A percentile compares a stretch with the other conserved stretches of the same genome.
These are phyloP conservation scores for Endoconidiophora laricicola DNA, from an alignment of 2,329 filamentous ascomycete species.

Conservation along the genomic window DNA sequence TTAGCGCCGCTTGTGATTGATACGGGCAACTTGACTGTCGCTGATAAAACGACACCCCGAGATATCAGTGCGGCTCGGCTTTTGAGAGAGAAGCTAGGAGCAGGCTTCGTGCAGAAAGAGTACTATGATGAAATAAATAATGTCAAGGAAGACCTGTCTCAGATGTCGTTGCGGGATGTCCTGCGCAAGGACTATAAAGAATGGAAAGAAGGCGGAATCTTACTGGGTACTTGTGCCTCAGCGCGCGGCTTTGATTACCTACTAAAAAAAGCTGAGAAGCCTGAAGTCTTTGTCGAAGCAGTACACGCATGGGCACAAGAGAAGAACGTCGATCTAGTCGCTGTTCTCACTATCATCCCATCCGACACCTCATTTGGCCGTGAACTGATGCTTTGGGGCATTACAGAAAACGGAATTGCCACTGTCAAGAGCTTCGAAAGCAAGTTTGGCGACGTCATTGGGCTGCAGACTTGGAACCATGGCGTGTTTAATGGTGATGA, in stretches of 20 bases:
- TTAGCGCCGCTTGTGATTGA: constrained; percentile 60
- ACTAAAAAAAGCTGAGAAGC: constrained; percentile 32
- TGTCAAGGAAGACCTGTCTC: constrained; percentile 52
- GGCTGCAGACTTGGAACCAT: constrained; percentile 36
- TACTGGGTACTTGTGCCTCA: constrained; percentile 48
- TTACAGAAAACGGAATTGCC: constrained; percentile 30
- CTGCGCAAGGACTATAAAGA: constrained; percentile 74
- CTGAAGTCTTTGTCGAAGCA: constrained; percentile 28
- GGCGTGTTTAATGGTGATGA: constrained; percentile 28
- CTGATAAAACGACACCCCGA: constrained; percentile 46
- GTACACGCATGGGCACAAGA: constrained; percentile 38
- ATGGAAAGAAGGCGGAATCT: constrained; percentile 42
- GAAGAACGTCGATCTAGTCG: constrained; percentile 31
- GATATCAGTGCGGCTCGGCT: constrained; percentile 43
- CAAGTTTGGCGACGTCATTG: constrained; percentile 30
- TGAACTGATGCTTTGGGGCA: constrained; percentile 51
- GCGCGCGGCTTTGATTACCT: constrained; percentile 48
- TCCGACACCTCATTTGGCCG: constrained; percentile 40
- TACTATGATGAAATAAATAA: constrained; percentile 44
- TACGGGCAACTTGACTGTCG: constrained; percentile 45
- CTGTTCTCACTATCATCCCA: constrained; percentile 52
- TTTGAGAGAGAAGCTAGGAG: constrained; percentile 32
- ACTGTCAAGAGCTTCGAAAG: constrained; percentile 39
- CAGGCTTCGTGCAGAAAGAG: constrained; percentile 30
- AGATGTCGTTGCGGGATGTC: constrained; percentile 46